Conservation (phyloP, 352 stramenopile genomes). For the Pythium grandisporangium region DNA sequence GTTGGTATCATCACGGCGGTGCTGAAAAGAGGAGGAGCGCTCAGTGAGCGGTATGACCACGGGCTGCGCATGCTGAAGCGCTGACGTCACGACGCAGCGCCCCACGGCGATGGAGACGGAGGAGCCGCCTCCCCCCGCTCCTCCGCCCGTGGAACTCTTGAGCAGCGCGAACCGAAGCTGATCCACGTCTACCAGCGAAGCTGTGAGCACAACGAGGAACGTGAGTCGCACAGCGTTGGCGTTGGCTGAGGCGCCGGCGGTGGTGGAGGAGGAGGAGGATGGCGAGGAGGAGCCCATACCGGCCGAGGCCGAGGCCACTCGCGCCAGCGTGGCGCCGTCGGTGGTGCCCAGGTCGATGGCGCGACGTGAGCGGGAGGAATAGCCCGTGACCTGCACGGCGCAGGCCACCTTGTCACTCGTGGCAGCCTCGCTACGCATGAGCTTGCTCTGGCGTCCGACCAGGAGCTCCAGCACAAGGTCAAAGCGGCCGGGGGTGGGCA, state of each 20-base stretch:
- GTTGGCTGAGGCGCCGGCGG: too few species aligned
- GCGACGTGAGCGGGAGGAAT: conserved; percentile 23
- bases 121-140: conserved; percentile 22
- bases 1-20: too few species aligned
- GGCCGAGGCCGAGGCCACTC: conserved; percentile 16
- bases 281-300: conserved; percentile 8
- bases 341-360: conserved; percentile 50
- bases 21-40: conserved; percentile 24
- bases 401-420: conserved; percentile 40
- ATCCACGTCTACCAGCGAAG: conserved; percentile 47
- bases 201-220: conserved; percentile 48
- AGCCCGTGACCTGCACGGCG: conserved; percentile 46
- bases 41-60: conserved; percentile 40
- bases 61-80: conserved; percentile 28
- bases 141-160: too few species aligned
- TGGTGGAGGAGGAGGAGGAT: too few species aligned
- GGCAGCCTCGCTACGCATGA: conserved; percentile 26
- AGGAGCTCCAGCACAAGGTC: conserved; percentile 48
- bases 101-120: conserved; percentile 43
- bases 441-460: conserved; percentile 36
- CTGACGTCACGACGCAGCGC: conserved; percentile 39
- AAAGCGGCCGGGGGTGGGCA: conserved; percentile 32
- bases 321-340: conserved; percentile 48
- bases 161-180: conserved; percentile 58
- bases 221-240: too few species aligned